A percentile compares a stretch with the other conserved stretches of the same genome.
Conservation (phyloP, 2,329 filamentous ascomycete genomes). For the Nothophaeocryptopus gaeumannii region DNA sequence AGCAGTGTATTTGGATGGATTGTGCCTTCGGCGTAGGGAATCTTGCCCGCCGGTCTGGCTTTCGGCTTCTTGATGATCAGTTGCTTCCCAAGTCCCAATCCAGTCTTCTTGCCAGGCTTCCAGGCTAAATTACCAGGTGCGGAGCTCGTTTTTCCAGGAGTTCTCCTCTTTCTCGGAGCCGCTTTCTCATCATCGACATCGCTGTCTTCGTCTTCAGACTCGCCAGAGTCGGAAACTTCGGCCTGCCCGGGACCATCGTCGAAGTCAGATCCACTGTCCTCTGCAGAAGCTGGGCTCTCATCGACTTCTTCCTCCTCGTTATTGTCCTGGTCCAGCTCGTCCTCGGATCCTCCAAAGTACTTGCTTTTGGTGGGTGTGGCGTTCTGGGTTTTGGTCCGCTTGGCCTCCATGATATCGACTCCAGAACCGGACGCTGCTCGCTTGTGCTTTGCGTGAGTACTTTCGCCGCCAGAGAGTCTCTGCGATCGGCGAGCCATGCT, state of each 20-base stretch:
- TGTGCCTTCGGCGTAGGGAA: conserved; percentile 55
- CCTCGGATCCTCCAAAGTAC: conserved; percentile 41
- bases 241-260: conserved; percentile 35
- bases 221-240: conserved; percentile 40
- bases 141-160: neutral
- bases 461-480: conserved; percentile 20
- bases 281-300: conserved; percentile 18
- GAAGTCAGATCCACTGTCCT: conserved; percentile 34
- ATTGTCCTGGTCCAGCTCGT: conserved; percentile 8
- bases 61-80: conserved; percentile 63
- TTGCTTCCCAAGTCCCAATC: conserved; percentile 57
- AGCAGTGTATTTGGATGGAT: conserved; percentile 64
- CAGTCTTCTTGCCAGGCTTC: conserved; percentile 55
- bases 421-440: conserved; percentile 24
- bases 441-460: conserved; percentile 24
- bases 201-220: conserved; percentile 36
- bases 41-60: conserved; percentile 58
- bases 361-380: conserved; percentile 50
- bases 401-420: conserved; percentile 8
- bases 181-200: conserved; percentile 35
- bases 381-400: conserved; percentile 25
- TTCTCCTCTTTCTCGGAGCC: conserved; percentile 23
- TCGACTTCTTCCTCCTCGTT: conserved; percentile 32
- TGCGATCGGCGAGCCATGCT: conserved; percentile 30
- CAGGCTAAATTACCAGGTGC: conserved; percentile 47